A percentile compares a stretch with the other conserved stretches of the same genome.
phyloP scores from a whole-genome alignment of 345 rosid genomes.

The Acer yangbiense region DNA sequence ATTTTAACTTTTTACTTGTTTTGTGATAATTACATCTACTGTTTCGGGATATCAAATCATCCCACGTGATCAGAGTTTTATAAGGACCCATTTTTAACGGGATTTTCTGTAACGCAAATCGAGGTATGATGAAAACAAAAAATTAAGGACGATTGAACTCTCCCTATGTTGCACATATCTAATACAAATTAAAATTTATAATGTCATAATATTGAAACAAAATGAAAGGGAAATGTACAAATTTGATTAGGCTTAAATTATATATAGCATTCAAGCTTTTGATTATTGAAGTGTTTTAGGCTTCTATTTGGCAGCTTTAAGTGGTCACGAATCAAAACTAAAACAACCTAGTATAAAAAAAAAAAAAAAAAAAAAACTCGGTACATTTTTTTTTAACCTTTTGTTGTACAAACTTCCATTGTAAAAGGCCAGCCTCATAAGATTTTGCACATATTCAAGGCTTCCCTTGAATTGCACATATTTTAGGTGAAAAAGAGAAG shows the following conservation, averaged over 20 bases:
- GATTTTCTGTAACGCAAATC: too few species aligned
- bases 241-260: not conserved
- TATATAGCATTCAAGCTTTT: not conserved
- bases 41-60: not conserved
- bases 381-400: not conserved
- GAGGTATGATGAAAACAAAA: not conserved
- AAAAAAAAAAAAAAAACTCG: not conserved
- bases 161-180: not conserved
- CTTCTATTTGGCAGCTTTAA: not conserved
- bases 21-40: not conserved
- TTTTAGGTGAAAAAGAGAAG: slow-evolving; percentile 22
- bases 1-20: not conserved
- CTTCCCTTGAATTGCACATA: slow-evolving; percentile 29
- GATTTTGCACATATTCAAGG: not conserved
- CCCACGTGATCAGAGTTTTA: not conserved
- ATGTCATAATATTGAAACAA: too few species aligned
- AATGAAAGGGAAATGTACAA: too few species aligned
- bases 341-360: slow-evolving; percentile 2
- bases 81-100: too few species aligned
- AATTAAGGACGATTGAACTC: not conserved
- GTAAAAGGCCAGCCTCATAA: slow-evolving; percentile 18
- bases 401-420: slow-evolving; percentile 21
- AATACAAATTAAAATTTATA: too few species aligned
- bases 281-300: not conserved
- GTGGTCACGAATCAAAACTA: not conserved